Evolutionary conservation across 768 basidiomycete genomes (phyloP), one percentile per base, ranked within the genome.

Genomic region (Boletus rubroflammeus): DNA sequence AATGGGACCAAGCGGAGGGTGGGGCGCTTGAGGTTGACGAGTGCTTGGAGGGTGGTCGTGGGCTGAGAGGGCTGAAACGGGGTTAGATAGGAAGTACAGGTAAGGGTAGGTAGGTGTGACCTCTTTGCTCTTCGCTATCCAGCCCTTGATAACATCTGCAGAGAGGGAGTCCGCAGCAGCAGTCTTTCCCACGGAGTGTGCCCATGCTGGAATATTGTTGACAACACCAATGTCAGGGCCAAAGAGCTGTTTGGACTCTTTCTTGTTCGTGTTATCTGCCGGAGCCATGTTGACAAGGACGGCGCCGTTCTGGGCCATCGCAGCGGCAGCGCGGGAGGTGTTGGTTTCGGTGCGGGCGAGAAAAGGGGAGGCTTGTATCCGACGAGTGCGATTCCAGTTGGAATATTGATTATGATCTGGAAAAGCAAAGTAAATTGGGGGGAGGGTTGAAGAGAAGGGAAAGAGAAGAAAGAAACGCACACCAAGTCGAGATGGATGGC

Each of bases 21-120:
- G 1, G 94, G 94, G 5, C 94, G 83, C 67, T 95, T 96, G 62
- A 97, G 83, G 67, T 97, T 98, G 59, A 97, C 93, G 32, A 95
- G 79, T 0, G 94, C 94, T 73, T 97, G 94, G 0, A 98, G 77
- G 2, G 94, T 96, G 0, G 94, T 98, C 0, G 94, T 96, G 0
- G 93, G 84, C 63, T 93, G 88, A 10, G 85, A 80, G 29, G 83
- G 69, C 90, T 93, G 45, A 47, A 49, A 50, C 2, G 40, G 49
- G 43, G 50, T 59, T 14, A 62, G 52, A 50, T 3, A 5, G 36
- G 21, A 39, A 21, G 17, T 28, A 29, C 11, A 10, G 5, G 9
- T 0, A 11, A 25, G 13, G 8, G 48, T 5, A 23, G 50, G 17
- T 15, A 9, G 19, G 36, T 10, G 26, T 5, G 23, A 92, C 92